A percentile compares a stretch with the other conserved stretches of the same genome.
phyloP scores from a whole-genome alignment of 768 basidiomycete species.

The Naganishia antarctica region DNA sequence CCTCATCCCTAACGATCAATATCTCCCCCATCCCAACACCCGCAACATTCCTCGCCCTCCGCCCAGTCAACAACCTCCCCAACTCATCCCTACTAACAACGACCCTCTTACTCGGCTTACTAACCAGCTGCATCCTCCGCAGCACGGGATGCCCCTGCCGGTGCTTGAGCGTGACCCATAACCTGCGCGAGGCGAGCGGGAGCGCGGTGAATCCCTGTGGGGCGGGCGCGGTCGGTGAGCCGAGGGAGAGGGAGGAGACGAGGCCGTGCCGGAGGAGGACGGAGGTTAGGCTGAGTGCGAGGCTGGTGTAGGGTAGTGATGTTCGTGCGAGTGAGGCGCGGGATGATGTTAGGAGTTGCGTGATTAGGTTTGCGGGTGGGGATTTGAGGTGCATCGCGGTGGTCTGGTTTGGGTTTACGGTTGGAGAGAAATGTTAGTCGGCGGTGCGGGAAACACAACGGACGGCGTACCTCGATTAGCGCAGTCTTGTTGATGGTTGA shows the following conservation, averaged over 20 bases:
- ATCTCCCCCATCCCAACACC: slow-evolving; percentile 91
- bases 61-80: slow-evolving; percentile 70
- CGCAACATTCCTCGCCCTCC: slow-evolving; percentile 70
- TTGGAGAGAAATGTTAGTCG: neutral
- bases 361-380: slow-evolving; percentile 71
- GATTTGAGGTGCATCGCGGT: slow-evolving; percentile 30
- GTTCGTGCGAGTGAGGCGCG: slow-evolving; percentile 74
- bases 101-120: slow-evolving; percentile 74
- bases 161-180: slow-evolving; percentile 95
- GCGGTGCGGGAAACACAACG: neutral
- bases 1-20: slow-evolving; percentile 69
- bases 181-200: slow-evolving; percentile 64
- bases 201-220: slow-evolving; percentile 62
- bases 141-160: slow-evolving; percentile 83
- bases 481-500: too few relatives aligned
- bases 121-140: slow-evolving; percentile 70
- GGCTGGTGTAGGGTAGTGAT: slow-evolving; percentile 72
- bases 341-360: slow-evolving; percentile 87
- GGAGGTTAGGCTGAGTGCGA: slow-evolving; percentile 85
- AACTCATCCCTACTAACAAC: slow-evolving; percentile 72
- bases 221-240: slow-evolving; percentile 56
- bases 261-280: slow-evolving; percentile 90
- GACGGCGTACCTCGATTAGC: too few relatives aligned
- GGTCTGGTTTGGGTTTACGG: neutral
- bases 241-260: slow-evolving; percentile 73